Evolutionary conservation across 257 asterid species (phyloP).

Genomic region (Henckelia pumila): DNA sequence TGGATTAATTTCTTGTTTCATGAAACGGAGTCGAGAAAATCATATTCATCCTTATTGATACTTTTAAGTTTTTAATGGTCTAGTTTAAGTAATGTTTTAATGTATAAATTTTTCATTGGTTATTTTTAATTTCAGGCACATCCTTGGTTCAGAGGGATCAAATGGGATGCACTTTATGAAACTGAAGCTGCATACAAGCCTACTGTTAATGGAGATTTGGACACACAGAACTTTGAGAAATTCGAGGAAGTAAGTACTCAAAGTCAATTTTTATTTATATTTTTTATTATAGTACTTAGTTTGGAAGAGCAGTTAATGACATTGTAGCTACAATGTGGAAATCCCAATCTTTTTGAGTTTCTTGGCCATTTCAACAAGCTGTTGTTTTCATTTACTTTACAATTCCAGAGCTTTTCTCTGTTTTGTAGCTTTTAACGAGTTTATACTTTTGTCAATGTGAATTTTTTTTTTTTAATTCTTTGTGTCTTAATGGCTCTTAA

Average conservation of each 20-base stretch:
- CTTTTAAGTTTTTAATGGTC: background rate
- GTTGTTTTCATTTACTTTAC: background rate
- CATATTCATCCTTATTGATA: background rate
- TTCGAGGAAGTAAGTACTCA: constrained; percentile 70
- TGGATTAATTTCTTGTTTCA: constrained; percentile 10
- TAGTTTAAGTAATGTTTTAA: background rate
- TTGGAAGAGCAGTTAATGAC: background rate
- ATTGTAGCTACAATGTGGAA: background rate
- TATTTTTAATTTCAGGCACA: constrained; percentile 59
- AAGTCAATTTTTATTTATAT: background rate
- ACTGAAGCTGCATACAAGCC: constrained; percentile 97
- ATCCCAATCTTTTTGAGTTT: background rate
- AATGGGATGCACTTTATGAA: constrained; percentile 89
- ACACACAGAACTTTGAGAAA: constrained; percentile 94
- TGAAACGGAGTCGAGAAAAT: constrained; percentile 3
- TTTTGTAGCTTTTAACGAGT: background rate
- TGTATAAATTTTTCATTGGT: background rate
- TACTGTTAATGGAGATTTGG: constrained; percentile 75
- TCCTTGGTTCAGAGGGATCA: constrained; percentile 73
- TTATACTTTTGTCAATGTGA: background rate
- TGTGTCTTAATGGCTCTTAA: constrained; percentile 14
- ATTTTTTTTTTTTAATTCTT: constrained; percentile 12
- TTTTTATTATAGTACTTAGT: background rate
- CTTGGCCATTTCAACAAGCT: background rate
- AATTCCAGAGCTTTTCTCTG: background rate